Conservation (phyloP, 768 basidiomycete genomes). For the Suillus discolor region DNA sequence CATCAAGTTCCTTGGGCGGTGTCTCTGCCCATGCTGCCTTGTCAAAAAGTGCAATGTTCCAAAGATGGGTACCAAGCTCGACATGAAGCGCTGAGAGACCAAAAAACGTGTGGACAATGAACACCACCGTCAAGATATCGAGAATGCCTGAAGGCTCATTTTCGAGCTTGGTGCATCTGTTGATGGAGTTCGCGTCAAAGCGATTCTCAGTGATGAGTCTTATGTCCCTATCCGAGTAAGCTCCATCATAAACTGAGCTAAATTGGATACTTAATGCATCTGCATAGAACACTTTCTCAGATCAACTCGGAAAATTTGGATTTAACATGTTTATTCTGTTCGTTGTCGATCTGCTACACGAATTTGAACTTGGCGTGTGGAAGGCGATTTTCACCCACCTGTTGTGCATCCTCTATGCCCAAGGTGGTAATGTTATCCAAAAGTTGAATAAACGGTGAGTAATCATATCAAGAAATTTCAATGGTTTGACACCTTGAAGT, state of each 20-base stretch:
- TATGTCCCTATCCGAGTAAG: constrained; percentile 10
- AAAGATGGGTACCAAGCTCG: constrained; percentile 14
- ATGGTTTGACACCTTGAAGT: not conserved
- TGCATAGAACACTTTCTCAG: not conserved
- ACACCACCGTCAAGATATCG: too few species aligned
- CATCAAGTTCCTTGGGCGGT: constrained; percentile 24
- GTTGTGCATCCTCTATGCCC: constrained; percentile 17
- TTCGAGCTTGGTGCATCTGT: constrained; percentile 6
- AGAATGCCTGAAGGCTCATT: constrained; percentile 8
- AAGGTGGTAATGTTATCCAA: constrained; percentile 4
- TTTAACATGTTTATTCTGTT: not conserved
- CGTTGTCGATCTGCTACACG: constrained; percentile 13
- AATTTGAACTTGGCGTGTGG: constrained; percentile 22
- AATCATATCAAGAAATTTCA: not conserved
- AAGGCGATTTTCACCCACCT: constrained; percentile 17
- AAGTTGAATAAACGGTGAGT: constrained; percentile 16
- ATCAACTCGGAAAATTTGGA: not conserved
- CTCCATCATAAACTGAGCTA: too few species aligned
- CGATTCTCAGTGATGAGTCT: constrained; percentile 2
- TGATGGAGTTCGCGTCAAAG: constrained; percentile 7
- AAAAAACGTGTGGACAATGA: not conserved
- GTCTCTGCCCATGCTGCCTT: constrained; percentile 22
- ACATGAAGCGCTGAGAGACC: constrained; percentile 7
- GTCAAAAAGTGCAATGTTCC: constrained; percentile 10
- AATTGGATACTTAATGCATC: not conserved